Base-by-base conservation (phyloP, 192 early-diverging fungal species). In the Glomus cerebriforme region DNA sequence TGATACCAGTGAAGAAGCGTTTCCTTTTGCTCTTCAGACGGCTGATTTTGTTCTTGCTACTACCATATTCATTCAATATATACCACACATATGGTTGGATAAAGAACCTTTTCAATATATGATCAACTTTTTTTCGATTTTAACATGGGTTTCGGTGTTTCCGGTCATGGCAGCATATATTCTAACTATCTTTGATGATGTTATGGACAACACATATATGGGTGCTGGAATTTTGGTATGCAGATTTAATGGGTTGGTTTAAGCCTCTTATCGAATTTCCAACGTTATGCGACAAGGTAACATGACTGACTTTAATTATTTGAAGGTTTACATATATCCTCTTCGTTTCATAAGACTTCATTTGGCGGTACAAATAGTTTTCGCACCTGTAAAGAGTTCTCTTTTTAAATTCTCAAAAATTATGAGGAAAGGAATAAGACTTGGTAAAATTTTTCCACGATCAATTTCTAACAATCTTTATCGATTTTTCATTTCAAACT, bases 291-390 rank as follows among this genome's bases (percentile, higher is more conserved):
- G n/a, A n/a, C 31, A 64, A 70, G 60, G 10, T 10, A n/a, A 29
- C 12, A 43, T 43, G 29, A 3, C 62, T 62, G 9, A 27, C 5
- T 19, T 54, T 80, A 24, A 9, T 45, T 26, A 17, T 4, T 64
- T 77, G 17, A 80, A 81, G 83, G 83, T 88, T 68, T 87, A 83
- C 37, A 35, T 89, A 49, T 90, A 92, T 65, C 92, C 92, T 26
- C 81, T 92, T 35, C 83, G 92, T 13, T 92, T 94, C 77, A 86
- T 89, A 85, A 86, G 92, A 1, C 79, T 92, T 82, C 89, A 92
- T 82, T 79, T 90, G n/a, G 73, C 87, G 29, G 81, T 92, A 22
- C 81, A 91, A 78, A 85, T 84, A 26, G 86, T 86, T 69, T 80
- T 93, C 71, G 81, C 86, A 59, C 91, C 93, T 4, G 89, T 92